These are phyloP conservation scores for Lipomyces sp. DNA, from an alignment of 805 yeast species.

Conservation along the genomic window DNA sequence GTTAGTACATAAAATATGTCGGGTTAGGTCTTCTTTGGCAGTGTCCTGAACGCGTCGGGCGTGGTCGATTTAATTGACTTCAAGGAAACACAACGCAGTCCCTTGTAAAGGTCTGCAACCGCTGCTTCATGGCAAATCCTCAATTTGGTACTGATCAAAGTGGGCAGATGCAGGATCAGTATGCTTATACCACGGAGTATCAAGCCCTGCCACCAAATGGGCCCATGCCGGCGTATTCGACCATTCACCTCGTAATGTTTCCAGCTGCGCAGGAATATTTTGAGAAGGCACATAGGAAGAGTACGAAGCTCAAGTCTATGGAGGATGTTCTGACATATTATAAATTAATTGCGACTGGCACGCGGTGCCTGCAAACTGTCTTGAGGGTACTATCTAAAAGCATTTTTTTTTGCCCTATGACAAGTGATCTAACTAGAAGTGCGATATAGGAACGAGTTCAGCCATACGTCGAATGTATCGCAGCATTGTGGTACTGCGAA, in stretches of 20 bases:
- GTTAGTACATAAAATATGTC: neutral
- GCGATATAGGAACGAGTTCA: constrained; percentile 25
- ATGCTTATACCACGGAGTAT: neutral
- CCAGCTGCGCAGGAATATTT: constrained; percentile 31
- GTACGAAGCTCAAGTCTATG: constrained; percentile 13
- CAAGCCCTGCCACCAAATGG: neutral
- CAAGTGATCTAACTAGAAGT: neutral
- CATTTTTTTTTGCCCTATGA: no score
- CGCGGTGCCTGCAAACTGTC: constrained; percentile 33
- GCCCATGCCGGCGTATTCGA: constrained; percentile 21
- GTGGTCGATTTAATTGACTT: neutral
- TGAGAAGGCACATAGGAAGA: constrained; percentile 19
- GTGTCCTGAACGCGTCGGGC: neutral
- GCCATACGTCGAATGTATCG: constrained; percentile 35
- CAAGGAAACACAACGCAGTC: neutral
- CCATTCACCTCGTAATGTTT: constrained; percentile 28
- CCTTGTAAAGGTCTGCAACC: neutral
- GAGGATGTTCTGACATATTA: constrained; percentile 32
- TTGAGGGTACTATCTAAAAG: constrained; percentile 11
- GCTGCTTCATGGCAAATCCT: neutral
- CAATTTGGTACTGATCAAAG: neutral
- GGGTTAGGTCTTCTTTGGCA: neutral
- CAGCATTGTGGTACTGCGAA: constrained; percentile 33
- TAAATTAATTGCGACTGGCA: constrained; percentile 32
- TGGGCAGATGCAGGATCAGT: neutral